Conservation (phyloP, 495 filamentous ascomycete species). For the Podospora sp. region DNA sequence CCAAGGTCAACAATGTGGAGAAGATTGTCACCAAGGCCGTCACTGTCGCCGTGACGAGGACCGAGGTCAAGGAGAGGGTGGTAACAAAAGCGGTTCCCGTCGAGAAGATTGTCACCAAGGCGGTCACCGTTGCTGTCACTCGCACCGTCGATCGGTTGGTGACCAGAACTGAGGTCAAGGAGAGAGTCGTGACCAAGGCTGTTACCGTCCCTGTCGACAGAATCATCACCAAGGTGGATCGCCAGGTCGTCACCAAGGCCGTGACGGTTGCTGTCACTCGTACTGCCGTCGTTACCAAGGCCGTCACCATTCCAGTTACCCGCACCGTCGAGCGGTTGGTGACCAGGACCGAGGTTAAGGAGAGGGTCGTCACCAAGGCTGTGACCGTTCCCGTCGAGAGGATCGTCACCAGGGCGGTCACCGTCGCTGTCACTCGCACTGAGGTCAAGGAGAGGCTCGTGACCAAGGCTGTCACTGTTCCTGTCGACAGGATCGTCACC, state of each 20-base stretch:
- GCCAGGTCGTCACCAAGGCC: background rate
- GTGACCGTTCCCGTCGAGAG: conserved; percentile 10
- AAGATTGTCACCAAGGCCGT: conserved; percentile 17
- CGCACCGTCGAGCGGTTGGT: conserved; percentile 8
- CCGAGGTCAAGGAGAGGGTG: background rate
- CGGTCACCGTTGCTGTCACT: conserved; percentile 8
- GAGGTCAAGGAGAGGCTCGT: conserved; percentile 4
- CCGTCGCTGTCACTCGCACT: background rate
- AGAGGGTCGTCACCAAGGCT: conserved; percentile 2
- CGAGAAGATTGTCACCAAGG: conserved; percentile 14
- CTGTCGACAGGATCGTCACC: conserved; percentile 11
- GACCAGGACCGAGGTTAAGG: conserved; percentile 4
- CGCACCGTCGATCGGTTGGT: conserved; percentile 5
- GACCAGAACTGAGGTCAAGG: conserved; percentile 4
- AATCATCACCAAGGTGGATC: conserved; percentile 3
- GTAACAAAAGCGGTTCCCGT: conserved; percentile 13
- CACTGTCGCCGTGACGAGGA: conserved; percentile 10
- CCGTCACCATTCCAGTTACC: background rate
- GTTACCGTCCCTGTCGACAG: conserved; percentile 2
- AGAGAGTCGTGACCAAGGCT: conserved; percentile 5
- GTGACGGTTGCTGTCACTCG: no score
- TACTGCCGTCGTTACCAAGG: conserved; percentile 3
- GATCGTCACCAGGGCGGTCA: conserved; percentile 1
- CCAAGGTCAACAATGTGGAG: conserved; percentile 3
- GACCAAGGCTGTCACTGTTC: conserved; percentile 3